These are phyloP conservation scores for Triadica sebifera DNA, from an alignment of 345 rosid species.

Conservation along the genomic window DNA sequence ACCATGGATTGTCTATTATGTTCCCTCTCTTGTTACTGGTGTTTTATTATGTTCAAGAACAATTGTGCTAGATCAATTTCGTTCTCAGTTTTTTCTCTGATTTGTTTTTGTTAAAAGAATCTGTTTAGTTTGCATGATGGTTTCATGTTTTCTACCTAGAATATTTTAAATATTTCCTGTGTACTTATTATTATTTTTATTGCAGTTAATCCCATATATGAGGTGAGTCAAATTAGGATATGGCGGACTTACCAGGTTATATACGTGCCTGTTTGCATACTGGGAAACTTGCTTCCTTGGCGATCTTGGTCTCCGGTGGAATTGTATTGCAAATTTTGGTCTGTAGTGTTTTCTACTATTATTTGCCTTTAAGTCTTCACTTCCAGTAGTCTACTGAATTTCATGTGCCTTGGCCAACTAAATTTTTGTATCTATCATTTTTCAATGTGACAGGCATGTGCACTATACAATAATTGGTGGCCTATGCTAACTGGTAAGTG, in stretches of 20 bases:
- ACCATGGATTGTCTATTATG: too few relatives aligned
- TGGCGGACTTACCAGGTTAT: conserved; percentile 84
- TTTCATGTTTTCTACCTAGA: not conserved
- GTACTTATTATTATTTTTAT: conserved; percentile 9
- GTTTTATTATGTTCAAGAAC: not conserved
- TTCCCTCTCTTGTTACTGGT: not conserved
- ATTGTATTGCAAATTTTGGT: conserved; percentile 90
- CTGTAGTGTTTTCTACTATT: conserved; percentile 14
- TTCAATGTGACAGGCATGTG: conserved; percentile 71
- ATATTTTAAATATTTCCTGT: not conserved
- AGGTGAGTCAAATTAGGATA: conserved; percentile 35
- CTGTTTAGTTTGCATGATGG: not conserved
- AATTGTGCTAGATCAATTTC: not conserved
- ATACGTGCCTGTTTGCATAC: conserved; percentile 66
- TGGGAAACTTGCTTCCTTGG: conserved; percentile 80
- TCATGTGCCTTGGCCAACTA: not conserved
- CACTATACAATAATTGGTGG: conserved; percentile 94
- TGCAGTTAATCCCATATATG: conserved; percentile 33
- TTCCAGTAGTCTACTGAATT: not conserved
- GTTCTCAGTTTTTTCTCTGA: not conserved
- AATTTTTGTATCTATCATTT: conserved; percentile 12
- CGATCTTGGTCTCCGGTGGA: conserved; percentile 84
- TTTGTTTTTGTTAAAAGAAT: not conserved
- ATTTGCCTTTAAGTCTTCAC: not conserved
- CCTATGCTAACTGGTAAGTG: conserved; percentile 81